Evolutionary conservation across 169 alveolate genomes (phyloP).

Genomic region (Blepharisma undulans): DNA sequence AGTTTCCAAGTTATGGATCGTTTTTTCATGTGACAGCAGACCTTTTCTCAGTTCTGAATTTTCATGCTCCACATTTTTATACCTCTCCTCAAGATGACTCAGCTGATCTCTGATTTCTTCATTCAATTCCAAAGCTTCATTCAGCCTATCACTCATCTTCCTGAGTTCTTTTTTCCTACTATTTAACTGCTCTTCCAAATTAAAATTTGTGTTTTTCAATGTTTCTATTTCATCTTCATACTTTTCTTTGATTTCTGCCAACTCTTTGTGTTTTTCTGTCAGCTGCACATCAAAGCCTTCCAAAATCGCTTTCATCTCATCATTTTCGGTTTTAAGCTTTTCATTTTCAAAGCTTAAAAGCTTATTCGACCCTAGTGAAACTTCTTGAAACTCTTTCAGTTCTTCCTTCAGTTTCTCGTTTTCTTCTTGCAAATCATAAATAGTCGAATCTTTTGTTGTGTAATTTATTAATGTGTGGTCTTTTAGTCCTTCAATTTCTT

Average conservation of each 20-base stretch:
- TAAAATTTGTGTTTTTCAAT: neutral
- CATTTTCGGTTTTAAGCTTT: neutral
- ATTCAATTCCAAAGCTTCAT: neutral
- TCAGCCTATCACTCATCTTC: neutral
- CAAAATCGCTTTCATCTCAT: neutral
- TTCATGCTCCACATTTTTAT: neutral
- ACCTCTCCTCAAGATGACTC: neutral
- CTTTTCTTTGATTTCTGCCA: neutral
- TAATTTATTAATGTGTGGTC: neutral
- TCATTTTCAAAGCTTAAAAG: neutral
- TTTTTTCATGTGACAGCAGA: neutral
- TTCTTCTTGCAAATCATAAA: neutral
- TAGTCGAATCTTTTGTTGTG: neutral
- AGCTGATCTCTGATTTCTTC: neutral
- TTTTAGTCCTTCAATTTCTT: neutral
- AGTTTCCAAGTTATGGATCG: neutral
- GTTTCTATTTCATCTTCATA: neutral
- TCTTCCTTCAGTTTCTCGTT: constrained; percentile 7
- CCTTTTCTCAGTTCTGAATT: neutral
- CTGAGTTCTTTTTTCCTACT: neutral
- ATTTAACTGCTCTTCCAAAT: neutral
- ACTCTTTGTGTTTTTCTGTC: neutral
- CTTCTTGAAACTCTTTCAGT: neutral
- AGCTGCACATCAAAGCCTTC: neutral
- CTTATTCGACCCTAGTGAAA: neutral